Base-by-base conservation (phyloP, 179 eudicot species). In the Beta corolliflora region DNA sequence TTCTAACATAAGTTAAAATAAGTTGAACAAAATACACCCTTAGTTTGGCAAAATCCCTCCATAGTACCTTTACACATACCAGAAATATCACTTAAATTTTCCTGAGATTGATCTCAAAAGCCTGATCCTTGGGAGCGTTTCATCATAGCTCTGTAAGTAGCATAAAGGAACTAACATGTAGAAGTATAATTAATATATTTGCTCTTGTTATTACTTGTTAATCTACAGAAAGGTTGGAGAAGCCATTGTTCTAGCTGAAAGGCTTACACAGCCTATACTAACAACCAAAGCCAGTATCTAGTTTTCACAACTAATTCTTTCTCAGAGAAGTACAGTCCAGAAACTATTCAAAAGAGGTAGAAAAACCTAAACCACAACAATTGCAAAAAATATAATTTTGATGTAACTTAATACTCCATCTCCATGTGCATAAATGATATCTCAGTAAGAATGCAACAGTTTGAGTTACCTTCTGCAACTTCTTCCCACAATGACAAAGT, bases 401-500 rank as follows among this genome's bases (percentile, higher is more conserved):
- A 52, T 16, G 29, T 55, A 16, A 45, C 31, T 15, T 68, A 18
- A 18, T 0, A 36, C n/a, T n/a, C n/a, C n/a, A n/a, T n/a, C 41
- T 25, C 29, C 2, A 46, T 23, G 64, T 50, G n/a, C 50, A 52
- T 3, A 81, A 23, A 25, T 41, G 76, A 48, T 54, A 15, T 61
- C 36, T 50, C 54, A 6, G 19, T 41, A 61, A 36, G 16, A 71
- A 77, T 44, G 48, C 73, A 63, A 52, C 7, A 23, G 41, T 23
- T 77, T 44, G 54, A 36, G 44, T 63, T 85, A 95, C 98, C 97
- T 85, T 91, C 92, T 31, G 77, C 91, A 58, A 90, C 84, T 85
- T 96, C 99, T 85, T 96, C 99, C 98, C 98, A 96, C 83, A 96
- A 66, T 19, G 97, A 93, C 82, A 96, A 88, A 70, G 87, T 77